These are phyloP conservation scores for Cicer arietinum DNA, from an alignment of 306 rosid genomes.

Conservation along the genomic window DNA sequence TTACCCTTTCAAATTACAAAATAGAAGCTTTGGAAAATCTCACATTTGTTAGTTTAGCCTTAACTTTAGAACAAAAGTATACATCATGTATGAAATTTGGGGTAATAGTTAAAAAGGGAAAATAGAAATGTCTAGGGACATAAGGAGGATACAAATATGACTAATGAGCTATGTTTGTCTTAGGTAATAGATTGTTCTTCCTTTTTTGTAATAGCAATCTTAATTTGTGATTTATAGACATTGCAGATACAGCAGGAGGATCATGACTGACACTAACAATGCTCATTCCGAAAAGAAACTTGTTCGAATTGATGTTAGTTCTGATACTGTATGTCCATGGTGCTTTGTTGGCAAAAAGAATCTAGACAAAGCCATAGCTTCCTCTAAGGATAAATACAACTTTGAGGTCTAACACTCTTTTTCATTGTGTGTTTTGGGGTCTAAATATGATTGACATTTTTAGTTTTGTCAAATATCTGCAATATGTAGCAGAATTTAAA, in stretches of 20 bases:
- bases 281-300: constrained; percentile 58
- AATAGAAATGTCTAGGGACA: not conserved
- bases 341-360: constrained; percentile 85
- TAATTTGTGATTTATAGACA: constrained; percentile 42
- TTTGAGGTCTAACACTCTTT: constrained; percentile 62
- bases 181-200: constrained; percentile 11
- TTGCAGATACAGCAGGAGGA: constrained; percentile 52
- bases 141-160: not conserved
- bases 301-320: constrained; percentile 67
- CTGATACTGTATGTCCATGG: constrained; percentile 94
- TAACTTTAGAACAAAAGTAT: not conserved
- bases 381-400: constrained; percentile 67
- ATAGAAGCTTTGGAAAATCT: not conserved
- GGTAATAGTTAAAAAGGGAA: not conserved
- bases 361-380: constrained; percentile 79
- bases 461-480: not conserved
- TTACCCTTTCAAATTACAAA: not conserved
- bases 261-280: constrained; percentile 60
- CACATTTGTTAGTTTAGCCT: constrained; percentile 11
- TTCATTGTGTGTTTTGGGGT: not conserved
- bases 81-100: constrained; percentile 16
- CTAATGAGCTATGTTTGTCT: not conserved
- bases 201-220: constrained; percentile 36
- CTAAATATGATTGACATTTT: not conserved
- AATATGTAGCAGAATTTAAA: not conserved